Evolutionary conservation across 179 eudicot species (phyloP).

Genomic region (Beta macrorhiza): DNA sequence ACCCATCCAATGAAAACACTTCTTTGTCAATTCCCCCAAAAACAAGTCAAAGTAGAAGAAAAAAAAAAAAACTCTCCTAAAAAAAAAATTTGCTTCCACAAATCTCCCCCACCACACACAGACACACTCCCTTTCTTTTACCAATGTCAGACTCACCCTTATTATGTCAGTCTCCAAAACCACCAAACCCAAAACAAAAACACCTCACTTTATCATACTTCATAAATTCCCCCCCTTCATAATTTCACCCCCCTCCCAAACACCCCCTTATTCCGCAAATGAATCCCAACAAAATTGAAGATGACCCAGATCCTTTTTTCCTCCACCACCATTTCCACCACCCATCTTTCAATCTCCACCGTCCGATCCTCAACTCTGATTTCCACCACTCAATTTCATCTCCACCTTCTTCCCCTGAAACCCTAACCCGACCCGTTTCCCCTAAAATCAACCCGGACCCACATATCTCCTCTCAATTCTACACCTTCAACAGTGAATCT

Average conservation of each 20-base stretch:
- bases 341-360: slow-evolving; percentile 1
- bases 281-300: slow-evolving; percentile 72
- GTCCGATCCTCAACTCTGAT: neutral
- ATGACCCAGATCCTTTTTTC: slow-evolving; percentile 42
- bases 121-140: slow-evolving; percentile 1
- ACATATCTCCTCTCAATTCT: slow-evolving; percentile 73
- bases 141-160: slow-evolving; percentile 9
- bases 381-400: slow-evolving; percentile 22
- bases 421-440: slow-evolving; percentile 21
- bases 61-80: neutral
- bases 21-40: no score
- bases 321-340: slow-evolving; percentile 29
- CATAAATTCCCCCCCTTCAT: neutral
- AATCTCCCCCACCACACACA: slow-evolving; percentile 4
- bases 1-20: no score
- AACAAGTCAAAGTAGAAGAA: no score
- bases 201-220: neutral
- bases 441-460: slow-evolving; percentile 55
- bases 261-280: slow-evolving; percentile 15
- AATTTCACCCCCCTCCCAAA: neutral
- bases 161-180: neutral
- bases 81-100: no score
- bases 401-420: slow-evolving; percentile 44
- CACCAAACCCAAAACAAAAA: neutral
- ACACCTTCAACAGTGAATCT: slow-evolving; percentile 72